Evolutionary conservation across 108 stramenopile species (phyloP).

Genomic region (Pseudonitzschia multistriata): DNA sequence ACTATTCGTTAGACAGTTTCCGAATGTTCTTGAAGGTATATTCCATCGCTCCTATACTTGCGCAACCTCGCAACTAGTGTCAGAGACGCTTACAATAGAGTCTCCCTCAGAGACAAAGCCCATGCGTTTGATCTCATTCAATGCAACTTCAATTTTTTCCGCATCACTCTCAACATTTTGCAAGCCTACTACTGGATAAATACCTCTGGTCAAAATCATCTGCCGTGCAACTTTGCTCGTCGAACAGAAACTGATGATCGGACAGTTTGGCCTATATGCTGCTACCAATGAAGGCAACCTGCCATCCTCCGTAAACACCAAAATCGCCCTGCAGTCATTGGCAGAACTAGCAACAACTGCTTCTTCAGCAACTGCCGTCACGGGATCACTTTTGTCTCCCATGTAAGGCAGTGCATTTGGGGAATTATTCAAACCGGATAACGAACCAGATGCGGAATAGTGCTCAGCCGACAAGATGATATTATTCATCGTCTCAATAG

Average conservation of each 20-base stretch:
- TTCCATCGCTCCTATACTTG: constrained; percentile 34
- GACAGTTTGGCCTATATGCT: constrained; percentile 72
- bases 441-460: constrained; percentile 39
- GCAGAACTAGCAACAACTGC: constrained; percentile 91
- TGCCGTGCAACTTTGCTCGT: constrained; percentile 72
- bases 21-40: neutral
- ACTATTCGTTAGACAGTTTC: too few species aligned
- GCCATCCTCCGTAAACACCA: constrained; percentile 83
- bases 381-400: constrained; percentile 21
- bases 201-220: constrained; percentile 75
- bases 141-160: constrained; percentile 50
- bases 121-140: constrained; percentile 62
- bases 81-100: constrained; percentile 56
- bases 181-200: constrained; percentile 74
- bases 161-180: constrained; percentile 15
- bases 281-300: constrained; percentile 59
- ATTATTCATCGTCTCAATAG: constrained; percentile 92
- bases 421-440: constrained; percentile 25
- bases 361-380: constrained; percentile 87
- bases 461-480: constrained; percentile 78
- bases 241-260: constrained; percentile 79
- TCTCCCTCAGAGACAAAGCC: constrained; percentile 70
- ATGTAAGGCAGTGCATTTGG: constrained; percentile 15
- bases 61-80: constrained; percentile 56
- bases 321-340: constrained; percentile 77